Percentiles rank a stretch among this genome's conserved stretches.
These are phyloP conservation scores for Podospora fimiseda DNA, from an alignment of 495 filamentous ascomycete genomes.

Conservation along the genomic window DNA sequence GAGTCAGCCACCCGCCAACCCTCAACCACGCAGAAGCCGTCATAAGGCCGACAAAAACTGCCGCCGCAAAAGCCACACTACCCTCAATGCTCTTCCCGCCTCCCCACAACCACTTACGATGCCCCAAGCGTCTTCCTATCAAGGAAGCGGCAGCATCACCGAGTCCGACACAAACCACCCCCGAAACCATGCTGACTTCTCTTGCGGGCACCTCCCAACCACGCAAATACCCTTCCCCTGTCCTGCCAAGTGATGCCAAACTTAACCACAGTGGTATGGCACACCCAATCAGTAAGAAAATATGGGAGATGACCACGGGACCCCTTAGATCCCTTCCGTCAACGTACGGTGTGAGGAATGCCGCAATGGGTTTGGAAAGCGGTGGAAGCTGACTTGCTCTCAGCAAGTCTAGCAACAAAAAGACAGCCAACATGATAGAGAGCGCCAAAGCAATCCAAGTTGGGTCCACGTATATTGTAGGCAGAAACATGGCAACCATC, in stretches of 20 bases:
- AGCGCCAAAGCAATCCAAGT: conserved; percentile 73
- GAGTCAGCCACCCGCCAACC: conserved; percentile 60
- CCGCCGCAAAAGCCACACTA: conserved; percentile 73
- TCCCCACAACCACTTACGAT: conserved; percentile 90
- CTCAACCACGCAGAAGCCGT: conserved; percentile 69
- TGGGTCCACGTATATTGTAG: conserved; percentile 79
- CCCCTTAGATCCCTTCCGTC: conserved; percentile 90
- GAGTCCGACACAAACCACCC: conserved; percentile 89
- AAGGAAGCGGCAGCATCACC: conserved; percentile 94
- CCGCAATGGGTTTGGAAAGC: conserved; percentile 70
- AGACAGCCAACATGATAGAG: conserved; percentile 65
- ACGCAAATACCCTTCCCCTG: conserved; percentile 34
- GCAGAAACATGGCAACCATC: conserved; percentile 93
- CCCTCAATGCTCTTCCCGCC: conserved; percentile 95
- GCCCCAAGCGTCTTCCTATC: conserved; percentile 80
- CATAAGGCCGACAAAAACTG: conserved; percentile 68
- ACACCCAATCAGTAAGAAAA: conserved; percentile 94
- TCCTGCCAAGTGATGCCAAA: conserved; percentile 48
- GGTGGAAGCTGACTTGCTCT: conserved; percentile 88
- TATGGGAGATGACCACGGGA: conserved; percentile 89
- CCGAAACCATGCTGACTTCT: conserved; percentile 81
- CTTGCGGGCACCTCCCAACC: conserved; percentile 68
- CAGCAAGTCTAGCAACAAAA: conserved; percentile 82
- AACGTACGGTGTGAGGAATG: conserved; percentile 87
- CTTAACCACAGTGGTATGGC: conserved; percentile 92